phyloP scores from a whole-genome alignment of 2,329 filamentous ascomycete genomes.

The Macrophomina phaseolina region DNA sequence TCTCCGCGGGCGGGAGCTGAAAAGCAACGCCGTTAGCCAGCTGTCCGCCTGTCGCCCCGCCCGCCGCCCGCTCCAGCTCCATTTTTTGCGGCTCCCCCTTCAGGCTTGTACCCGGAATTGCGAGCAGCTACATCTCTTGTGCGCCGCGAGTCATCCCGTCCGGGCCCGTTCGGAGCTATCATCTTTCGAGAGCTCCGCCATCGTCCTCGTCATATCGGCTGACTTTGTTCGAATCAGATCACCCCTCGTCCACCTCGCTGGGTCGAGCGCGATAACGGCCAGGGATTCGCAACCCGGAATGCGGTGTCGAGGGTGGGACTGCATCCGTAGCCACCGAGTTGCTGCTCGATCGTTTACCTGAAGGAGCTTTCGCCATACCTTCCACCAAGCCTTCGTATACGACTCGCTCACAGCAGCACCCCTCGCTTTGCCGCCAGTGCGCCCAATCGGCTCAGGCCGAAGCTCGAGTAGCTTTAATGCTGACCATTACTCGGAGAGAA shows the following conservation, averaged over 20 bases:
- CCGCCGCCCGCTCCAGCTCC: neutral
- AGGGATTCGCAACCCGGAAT: conserved; percentile 16
- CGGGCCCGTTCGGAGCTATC: conserved; percentile 5
- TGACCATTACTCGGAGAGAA: conserved; percentile 10
- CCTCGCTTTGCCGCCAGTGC: neutral
- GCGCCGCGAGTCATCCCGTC: conserved; percentile 9
- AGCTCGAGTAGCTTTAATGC: neutral
- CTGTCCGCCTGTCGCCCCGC: neutral
- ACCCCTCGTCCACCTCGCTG: conserved; percentile 6
- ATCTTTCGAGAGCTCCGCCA: conserved; percentile 4
- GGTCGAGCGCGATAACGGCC: conserved; percentile 1
- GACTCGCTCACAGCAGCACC: conserved; percentile 1
- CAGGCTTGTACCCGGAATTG: conserved; percentile 9
- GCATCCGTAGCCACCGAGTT: conserved; percentile 10
- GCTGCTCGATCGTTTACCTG: conserved; percentile 5
- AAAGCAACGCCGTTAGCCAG: conserved; percentile 2
- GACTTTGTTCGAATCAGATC: conserved; percentile 4
- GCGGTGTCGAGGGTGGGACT: conserved; percentile 17
- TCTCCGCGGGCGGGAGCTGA: neutral
- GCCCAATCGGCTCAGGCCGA: conserved; percentile 15
- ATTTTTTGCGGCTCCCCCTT: conserved; percentile 7
- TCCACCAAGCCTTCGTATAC: conserved; percentile 4
- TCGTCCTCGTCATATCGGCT: neutral
- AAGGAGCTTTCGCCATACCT: conserved; percentile 5
- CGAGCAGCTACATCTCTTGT: neutral